Evolutionary conservation across 192 early-diverging fungal species (phyloP).

Genomic region (Rhizophlyctis rosea): DNA sequence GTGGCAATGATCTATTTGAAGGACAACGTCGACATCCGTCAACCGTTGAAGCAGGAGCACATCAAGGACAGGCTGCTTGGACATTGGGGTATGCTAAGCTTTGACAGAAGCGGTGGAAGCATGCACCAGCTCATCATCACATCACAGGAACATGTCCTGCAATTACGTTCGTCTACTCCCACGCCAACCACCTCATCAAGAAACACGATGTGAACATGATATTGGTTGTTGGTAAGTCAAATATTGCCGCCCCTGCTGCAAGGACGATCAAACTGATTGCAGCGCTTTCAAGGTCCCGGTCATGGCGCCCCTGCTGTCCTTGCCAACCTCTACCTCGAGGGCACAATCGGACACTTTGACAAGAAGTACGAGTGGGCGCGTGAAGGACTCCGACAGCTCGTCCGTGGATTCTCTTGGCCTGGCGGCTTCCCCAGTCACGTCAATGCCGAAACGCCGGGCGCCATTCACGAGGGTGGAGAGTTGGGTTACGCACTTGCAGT

Average conservation of each 20-base stretch:
- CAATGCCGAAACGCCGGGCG: constrained; percentile 40
- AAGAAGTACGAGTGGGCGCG: constrained; percentile 22
- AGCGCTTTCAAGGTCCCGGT: constrained; percentile 28
- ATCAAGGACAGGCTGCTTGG: constrained; percentile 43
- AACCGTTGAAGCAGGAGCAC: constrained; percentile 25
- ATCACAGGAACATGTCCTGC: constrained; percentile 38
- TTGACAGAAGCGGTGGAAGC: background rate
- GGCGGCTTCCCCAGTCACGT: constrained; percentile 46
- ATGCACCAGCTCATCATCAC: constrained; percentile 5
- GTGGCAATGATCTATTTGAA: constrained; percentile 45
- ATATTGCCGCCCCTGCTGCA: too few relatives aligned
- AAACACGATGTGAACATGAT: constrained; percentile 36
- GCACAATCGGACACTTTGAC: constrained; percentile 40
- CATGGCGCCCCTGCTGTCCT: constrained; percentile 43
- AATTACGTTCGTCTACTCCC: constrained; percentile 41
- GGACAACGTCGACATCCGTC: constrained; percentile 24
- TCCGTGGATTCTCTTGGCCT: constrained; percentile 42
- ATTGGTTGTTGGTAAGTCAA: constrained; percentile 26
- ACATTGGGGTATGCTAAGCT: constrained; percentile 32
- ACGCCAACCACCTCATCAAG: constrained; percentile 41
- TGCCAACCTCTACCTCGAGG: constrained; percentile 43
- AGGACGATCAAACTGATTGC: background rate
- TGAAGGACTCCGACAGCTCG: constrained; percentile 23
- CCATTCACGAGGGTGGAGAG: constrained; percentile 47
- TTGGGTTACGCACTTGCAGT: constrained; percentile 43